These are phyloP conservation scores for Plasmodium billcollinsi DNA, from an alignment of 169 alveolate genomes.

Conservation along the genomic window DNA sequence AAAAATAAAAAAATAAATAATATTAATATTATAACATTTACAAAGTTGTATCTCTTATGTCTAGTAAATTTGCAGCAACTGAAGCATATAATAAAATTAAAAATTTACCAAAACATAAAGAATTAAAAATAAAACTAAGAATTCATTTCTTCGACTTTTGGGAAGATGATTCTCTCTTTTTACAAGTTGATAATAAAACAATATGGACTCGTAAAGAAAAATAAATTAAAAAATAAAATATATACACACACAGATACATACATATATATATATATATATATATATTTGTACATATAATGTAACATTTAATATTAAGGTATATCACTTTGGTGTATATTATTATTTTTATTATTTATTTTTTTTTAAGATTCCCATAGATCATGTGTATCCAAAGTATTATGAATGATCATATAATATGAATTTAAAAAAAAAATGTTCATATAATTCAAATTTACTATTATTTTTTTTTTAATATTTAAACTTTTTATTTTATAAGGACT, in stretches of 20 bases:
- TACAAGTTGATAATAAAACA: slow-evolving; percentile 81
- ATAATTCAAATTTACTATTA: not conserved
- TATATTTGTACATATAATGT: not conserved
- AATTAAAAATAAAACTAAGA: slow-evolving; percentile 80
- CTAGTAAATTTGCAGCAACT: slow-evolving; percentile 50
- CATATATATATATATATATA: not conserved
- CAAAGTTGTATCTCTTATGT: not conserved
- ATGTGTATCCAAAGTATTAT: not conserved
- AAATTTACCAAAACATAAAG: slow-evolving; percentile 79
- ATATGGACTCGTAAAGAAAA: slow-evolving; percentile 80
- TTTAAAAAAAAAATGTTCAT: not conserved
- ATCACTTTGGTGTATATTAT: not conserved
- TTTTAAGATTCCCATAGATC: slow-evolving; percentile 16
- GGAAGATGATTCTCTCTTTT: slow-evolving; percentile 84
- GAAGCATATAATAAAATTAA: slow-evolving; percentile 44
- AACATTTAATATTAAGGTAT: not conserved
- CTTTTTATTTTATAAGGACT: slow-evolving; percentile 10
- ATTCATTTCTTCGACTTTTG: slow-evolving; percentile 88
- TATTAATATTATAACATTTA: not conserved
- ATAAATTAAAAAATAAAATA: not conserved
- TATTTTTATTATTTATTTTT: slow-evolving; percentile 1
- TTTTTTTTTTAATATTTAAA: not conserved
- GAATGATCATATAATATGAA: not conserved
- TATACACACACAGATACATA: slow-evolving; percentile 32
- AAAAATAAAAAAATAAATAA: not conserved